These are phyloP conservation scores for Sambucus nigra DNA, from an alignment of 129 eudicot species.

Conservation along the genomic window DNA sequence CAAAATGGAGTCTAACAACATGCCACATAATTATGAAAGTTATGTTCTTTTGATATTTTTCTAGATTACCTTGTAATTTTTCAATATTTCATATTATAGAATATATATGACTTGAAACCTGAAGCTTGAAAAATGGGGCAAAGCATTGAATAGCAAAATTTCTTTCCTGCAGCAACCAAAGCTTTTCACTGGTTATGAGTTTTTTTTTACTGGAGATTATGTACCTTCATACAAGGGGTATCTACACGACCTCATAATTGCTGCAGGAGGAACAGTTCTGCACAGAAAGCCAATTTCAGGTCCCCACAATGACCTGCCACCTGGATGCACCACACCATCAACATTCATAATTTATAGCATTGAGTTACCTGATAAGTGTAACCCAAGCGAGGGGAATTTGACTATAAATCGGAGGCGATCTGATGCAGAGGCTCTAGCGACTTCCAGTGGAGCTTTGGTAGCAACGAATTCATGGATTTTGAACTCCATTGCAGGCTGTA, in stretches of 20 bases:
- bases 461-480: constrained; percentile 85
- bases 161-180: constrained; percentile 64
- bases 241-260: constrained; percentile 67
- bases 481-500: constrained; percentile 68
- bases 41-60: too few relatives aligned
- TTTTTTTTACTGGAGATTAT: constrained; percentile 73
- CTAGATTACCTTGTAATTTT: too few relatives aligned
- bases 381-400: constrained; percentile 19
- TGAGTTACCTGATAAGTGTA: constrained; percentile 61
- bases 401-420: constrained; percentile 34
- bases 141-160: background rate
- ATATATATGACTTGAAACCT: background rate
- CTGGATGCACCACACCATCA: constrained; percentile 7
- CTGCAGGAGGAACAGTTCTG: constrained; percentile 82
- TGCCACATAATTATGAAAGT: background rate
- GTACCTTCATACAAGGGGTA: constrained; percentile 70
- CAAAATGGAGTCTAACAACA: background rate
- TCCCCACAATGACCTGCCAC: constrained; percentile 8
- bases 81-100: too few relatives aligned
- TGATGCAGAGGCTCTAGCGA: constrained; percentile 61
- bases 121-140: background rate
- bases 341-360: constrained; percentile 49
- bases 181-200: constrained; percentile 44
- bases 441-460: constrained; percentile 45
- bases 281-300: constrained; percentile 64